Evolutionary conservation across 805 yeast species (phyloP), one percentile per base, ranked within the genome.

Genomic region (Dipodascopsis uninucleata): DNA sequence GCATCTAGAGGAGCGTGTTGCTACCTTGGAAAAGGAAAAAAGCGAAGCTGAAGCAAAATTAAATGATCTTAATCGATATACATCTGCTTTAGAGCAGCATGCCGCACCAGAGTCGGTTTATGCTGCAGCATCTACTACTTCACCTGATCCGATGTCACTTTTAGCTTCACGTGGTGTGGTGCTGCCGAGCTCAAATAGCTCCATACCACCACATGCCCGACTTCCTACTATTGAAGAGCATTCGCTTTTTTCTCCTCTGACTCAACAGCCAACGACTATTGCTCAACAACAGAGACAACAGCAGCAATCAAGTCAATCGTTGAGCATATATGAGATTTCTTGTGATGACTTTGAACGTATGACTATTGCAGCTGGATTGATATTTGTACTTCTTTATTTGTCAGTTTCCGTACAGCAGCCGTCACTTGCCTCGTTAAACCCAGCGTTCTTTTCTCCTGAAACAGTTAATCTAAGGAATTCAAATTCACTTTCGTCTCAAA

Each of bases 1-100:
- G 29, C 52, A 42, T 23, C 43, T 50, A 9, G 53, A 50, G 28
- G 33, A 28, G 9, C 35, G 39, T 21, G 41, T 31, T 28, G 41
- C 34, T 28, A 37, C 23, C 26, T 41, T 49, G 8, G 33, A 40
- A 16, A 31, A 35, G 10, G 47, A 46, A 22, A 31, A 39, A 32
- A 22, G 20, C 7, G 41, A 32, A 10, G 29, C 31, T 14, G 18
- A 17, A 14, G n/a, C 18, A 17, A 42, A 17, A 14, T 7, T 14
- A 5, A 25, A 28, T n/a, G 24, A 20, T 12, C 22, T 47, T 22
- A 26, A 20, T 17, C 17, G 20, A 39, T 25, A 31, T 25, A 25
- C 42, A 9, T 16, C 10, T 8, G 40, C 39, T 10, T 42, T 49
- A 3, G 50, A 49, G 26, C 31, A 22, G 20, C 36, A 21, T 8